phyloP scores from a whole-genome alignment of 176 grass and related monocot species.

The Musa schizocarpa region DNA sequence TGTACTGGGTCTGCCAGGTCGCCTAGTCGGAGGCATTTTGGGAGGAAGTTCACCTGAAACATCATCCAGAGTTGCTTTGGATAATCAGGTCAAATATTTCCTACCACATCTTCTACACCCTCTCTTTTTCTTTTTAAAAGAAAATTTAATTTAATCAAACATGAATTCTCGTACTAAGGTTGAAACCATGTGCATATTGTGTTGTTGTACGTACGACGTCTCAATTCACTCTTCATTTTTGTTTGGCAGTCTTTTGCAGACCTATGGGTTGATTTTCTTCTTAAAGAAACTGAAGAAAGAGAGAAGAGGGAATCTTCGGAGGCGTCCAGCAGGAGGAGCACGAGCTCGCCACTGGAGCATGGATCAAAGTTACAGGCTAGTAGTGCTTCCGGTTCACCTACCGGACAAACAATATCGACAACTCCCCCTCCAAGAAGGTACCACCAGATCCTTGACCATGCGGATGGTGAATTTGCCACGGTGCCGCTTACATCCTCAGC shows the following conservation, averaged over 20 bases:
- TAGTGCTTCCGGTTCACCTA: not conserved
- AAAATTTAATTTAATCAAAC: too few relatives aligned
- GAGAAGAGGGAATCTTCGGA: slow-evolving; percentile 64
- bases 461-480: too few relatives aligned
- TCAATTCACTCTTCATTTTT: too few relatives aligned
- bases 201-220: too few relatives aligned
- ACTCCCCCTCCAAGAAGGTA: too few relatives aligned
- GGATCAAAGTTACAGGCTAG: not conserved
- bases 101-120: too few relatives aligned
- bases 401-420: too few relatives aligned
- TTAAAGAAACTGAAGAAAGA: slow-evolving; percentile 98
- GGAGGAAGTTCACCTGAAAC: slow-evolving; percentile 37
- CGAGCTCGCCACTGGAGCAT: not conserved
- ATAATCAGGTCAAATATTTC: slow-evolving; percentile 45
- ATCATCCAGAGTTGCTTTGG: slow-evolving; percentile 27
- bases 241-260: slow-evolving; percentile 71
- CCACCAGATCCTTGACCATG: too few relatives aligned
- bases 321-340: slow-evolving; percentile 6
- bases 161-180: too few relatives aligned
- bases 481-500: too few relatives aligned
- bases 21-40: slow-evolving; percentile 70
- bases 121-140: too few relatives aligned
- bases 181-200: too few relatives aligned
- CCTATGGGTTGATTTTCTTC: slow-evolving; percentile 89
- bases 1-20: slow-evolving; percentile 73